phyloP scores from a whole-genome alignment of 2,329 filamentous ascomycete species.

The Bipolaris victoriae region DNA sequence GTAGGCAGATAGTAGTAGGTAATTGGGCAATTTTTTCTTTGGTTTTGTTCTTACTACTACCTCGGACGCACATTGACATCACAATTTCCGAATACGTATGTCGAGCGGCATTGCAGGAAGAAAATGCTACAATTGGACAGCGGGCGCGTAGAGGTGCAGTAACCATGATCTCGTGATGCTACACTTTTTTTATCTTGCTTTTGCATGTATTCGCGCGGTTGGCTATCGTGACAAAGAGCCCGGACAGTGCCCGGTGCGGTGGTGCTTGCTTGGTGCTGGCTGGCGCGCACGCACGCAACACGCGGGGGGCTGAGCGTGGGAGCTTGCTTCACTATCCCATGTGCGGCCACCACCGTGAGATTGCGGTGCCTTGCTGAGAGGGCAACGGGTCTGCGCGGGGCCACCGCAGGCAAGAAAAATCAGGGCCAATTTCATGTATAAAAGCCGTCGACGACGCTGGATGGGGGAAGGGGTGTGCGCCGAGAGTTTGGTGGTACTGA shows the following conservation, averaged over 20 bases:
- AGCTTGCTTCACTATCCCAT: slow-evolving; percentile 5
- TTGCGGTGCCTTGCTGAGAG: slow-evolving; percentile 12
- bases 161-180: neutral
- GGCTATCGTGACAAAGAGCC: neutral
- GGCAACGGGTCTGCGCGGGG: slow-evolving; percentile 13
- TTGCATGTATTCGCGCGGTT: neutral
- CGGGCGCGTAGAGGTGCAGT: neutral
- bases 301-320: slow-evolving; percentile 1
- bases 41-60: neutral
- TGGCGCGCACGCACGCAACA: neutral
- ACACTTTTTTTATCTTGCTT: neutral
- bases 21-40: neutral
- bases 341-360: slow-evolving; percentile 13
- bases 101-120: neutral
- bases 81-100: neutral
- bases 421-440: slow-evolving; percentile 20
- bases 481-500: slow-evolving; percentile 3
- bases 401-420: neutral
- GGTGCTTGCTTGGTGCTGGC: too few relatives aligned
- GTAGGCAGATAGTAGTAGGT: neutral
- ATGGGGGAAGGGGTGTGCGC: slow-evolving; percentile 7
- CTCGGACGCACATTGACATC: neutral
- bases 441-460: neutral
- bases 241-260: neutral
- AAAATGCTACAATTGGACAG: neutral